Evolutionary conservation across 495 filamentous ascomycete species (phyloP), one percentile per base, ranked within the genome.

Genomic region (Lasiosphaeria hispida): DNA sequence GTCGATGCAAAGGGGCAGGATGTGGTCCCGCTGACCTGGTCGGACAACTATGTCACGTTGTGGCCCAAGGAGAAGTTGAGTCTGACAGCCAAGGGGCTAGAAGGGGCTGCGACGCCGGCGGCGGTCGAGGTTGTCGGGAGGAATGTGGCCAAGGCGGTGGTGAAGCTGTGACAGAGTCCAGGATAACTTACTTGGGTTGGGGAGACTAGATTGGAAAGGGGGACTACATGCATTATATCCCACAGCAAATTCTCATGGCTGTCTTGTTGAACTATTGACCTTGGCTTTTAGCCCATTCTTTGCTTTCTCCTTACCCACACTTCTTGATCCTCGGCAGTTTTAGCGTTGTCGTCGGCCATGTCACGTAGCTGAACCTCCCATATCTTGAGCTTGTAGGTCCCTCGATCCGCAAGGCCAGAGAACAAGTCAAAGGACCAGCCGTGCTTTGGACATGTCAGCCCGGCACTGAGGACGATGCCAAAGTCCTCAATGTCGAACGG

Each of bases 401-500:
- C 80, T 0, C 80, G 77, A 55, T 86, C 83, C 4, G 72, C 73
- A 56, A 69, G 68, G 3, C 83, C 83, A 0, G 82, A 77, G 54
- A 80, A 78, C 19, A 86, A 59, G 63, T 86, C 83, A 65, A 85
- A 85, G 0, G 82, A 83, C 83, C 83, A 86, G 38, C 70, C 76
- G 59, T 86, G 82, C 61, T 85, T 84, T 1, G 82, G 81, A 61
- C 83, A 86, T 7, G 78, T 81, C 13, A 86, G 68, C 0, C 83
- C 83, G 2, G 77, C 70, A 55, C 76, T 79, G 45, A 79, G 56
- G 10, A 69, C 68, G 23, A 79, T 62, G 10, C 83, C 83, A 55
- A 85, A 86, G 60, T 86, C 83, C 57, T 86, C 83, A 58, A 86
- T 86, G 36, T 86, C 83, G 55, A 85, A 85, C 3, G 83, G 72